phyloP scores from a whole-genome alignment of 345 rosid species.

The Aurinia saxatilis region DNA sequence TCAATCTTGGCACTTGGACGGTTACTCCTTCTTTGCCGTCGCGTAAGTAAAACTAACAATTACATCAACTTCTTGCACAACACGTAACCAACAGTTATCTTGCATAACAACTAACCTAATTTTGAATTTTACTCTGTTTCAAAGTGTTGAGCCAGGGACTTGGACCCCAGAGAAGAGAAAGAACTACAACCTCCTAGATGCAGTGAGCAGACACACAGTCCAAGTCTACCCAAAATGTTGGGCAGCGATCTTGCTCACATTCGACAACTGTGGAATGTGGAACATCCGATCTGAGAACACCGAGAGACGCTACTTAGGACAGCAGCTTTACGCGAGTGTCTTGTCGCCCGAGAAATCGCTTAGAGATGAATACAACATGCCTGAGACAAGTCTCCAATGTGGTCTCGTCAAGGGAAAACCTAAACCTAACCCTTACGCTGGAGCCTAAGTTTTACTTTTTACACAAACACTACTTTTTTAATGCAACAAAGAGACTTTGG shows the following conservation, averaged over 20 bases:
- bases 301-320: conserved; percentile 71
- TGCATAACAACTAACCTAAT: background rate
- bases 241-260: conserved; percentile 74
- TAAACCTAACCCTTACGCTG: conserved; percentile 59
- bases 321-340: conserved; percentile 65
- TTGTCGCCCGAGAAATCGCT: conserved; percentile 63
- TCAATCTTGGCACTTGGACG: conserved; percentile 67
- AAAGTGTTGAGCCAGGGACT: conserved; percentile 66
- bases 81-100: background rate
- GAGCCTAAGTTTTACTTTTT: conserved; percentile 26
- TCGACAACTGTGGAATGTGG: conserved; percentile 96
- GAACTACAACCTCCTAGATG: conserved; percentile 70
- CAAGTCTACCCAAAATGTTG: conserved; percentile 86
- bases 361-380: conserved; percentile 81
- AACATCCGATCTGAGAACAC: conserved; percentile 57
- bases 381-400: conserved; percentile 49
- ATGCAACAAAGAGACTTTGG: conserved; percentile 22
- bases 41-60: conserved; percentile 45
- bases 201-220: conserved; percentile 74
- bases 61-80: background rate
- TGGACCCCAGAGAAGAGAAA: conserved; percentile 82
- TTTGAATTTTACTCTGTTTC: background rate
- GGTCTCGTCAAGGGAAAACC: conserved; percentile 45
- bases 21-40: conserved; percentile 73
- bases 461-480: background rate